Base-by-base conservation (phyloP, 306 rosid genomes). In the Medicago lupulina region DNA sequence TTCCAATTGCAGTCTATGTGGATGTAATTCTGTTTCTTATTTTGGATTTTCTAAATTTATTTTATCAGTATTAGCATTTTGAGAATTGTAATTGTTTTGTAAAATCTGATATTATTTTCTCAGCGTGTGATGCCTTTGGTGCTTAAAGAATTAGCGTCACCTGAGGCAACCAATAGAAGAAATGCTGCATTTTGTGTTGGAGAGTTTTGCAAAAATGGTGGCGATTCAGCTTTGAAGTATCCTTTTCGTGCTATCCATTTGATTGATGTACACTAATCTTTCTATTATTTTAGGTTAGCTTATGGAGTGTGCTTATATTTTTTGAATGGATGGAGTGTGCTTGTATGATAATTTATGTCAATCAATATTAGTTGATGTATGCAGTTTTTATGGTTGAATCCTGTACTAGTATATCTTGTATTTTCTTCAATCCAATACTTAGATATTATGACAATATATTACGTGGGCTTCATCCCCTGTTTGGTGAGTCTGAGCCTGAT, bases 181-280 rank as follows among this genome's bases (percentile, higher is more conserved):
- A 96, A 96, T 79, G 99, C 99, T 34, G 99, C 99, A 71, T 96
- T 96, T 83, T 96, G 98, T 88, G 99, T 92, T 76, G 99, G 99
- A 76, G 97, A 95, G 89, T 83, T 95, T 71, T 95, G 99, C 80
- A 95, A 87, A 83, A 95, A 92, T 86, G 97, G 99, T 17, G 92
- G 88, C 6, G 97, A 90, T 76, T 83, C 89, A 55, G 83, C 96
- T 71, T 80, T 92, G 67, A 95, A 84, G 99, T 95, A 92, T 92
- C 95, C 92, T 88, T 82, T 51, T 55, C 67, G 40, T 31, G 39
- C 53, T 68, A 55, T 74, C 44, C 31, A 47, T 71, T 41, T 74
- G 38, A 58, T 63, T 11, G 68, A 8, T 64, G 43, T 62, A 43
- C 16, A 62, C 18, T 53, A 36, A 55, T 53, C 28, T 44, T 76